These are phyloP conservation scores for Hypoxylon sp. DNA, from an alignment of 2,329 filamentous ascomycete species.

Conservation along the genomic window DNA sequence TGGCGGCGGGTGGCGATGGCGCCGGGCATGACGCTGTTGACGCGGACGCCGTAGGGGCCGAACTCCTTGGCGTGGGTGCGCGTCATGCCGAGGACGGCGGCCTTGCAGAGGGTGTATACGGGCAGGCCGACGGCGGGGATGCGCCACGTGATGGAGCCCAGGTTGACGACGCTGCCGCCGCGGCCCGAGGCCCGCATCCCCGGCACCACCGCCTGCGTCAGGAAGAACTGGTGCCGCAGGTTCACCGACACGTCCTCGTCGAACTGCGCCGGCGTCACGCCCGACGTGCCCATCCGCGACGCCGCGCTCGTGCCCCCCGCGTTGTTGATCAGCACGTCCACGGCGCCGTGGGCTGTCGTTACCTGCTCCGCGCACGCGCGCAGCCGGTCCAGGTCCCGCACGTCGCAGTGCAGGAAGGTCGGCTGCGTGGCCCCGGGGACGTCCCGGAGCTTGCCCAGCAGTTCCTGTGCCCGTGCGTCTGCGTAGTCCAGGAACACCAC, in stretches of 20 bases:
- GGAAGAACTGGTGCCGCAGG: constrained; percentile 54
- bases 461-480: constrained; percentile 42
- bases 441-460: constrained; percentile 41
- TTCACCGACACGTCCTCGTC: constrained; percentile 55
- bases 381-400: constrained; percentile 49
- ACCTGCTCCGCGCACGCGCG: constrained; percentile 46
- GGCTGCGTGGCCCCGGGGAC: constrained; percentile 42
- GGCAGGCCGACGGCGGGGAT: constrained; percentile 46
- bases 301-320: constrained; percentile 41
- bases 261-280: constrained; percentile 53
- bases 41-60: constrained; percentile 47
- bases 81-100: constrained; percentile 51
- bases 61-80: constrained; percentile 50
- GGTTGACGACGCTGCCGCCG: constrained; percentile 51
- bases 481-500: constrained; percentile 56
- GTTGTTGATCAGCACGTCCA: constrained; percentile 51
- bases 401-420: constrained; percentile 53
- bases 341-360: constrained; percentile 40
- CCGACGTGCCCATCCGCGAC: constrained; percentile 42
- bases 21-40: constrained; percentile 60
- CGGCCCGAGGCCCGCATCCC: constrained; percentile 45
- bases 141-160: constrained; percentile 51
- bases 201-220: constrained; percentile 51
- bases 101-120: constrained; percentile 50
- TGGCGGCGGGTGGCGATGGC: constrained; percentile 56